Evolutionary conservation across 1,284 basidiomycete species (phyloP), one percentile per base, ranked within the genome.

Genomic region (Apiotrichum sp.): DNA sequence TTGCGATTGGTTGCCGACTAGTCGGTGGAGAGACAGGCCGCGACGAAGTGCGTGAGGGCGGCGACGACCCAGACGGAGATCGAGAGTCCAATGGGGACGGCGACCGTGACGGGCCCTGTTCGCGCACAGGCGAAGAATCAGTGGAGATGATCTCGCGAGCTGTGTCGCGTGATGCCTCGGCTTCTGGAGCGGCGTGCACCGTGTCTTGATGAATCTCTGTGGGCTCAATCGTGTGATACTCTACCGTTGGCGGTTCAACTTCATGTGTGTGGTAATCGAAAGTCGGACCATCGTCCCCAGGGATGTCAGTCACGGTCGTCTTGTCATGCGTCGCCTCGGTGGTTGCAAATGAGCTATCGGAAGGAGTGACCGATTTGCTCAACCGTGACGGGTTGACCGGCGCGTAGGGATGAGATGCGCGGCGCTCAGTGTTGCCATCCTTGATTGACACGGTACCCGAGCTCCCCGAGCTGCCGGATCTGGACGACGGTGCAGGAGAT

Each of bases 281-380:
- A 3, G 48, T 50, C 3, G 48, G 39, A 5, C 48, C 39, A 22
- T 50, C 48, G 6, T 48, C 47, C 3, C n/a, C 13, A 3, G 7
- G 6, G 34, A 10, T 29, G 16, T 10, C 16, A 7, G 35, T 6
- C 14, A 8, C 16, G 8, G 47, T 13, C 2, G 36, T 16, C 14
- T 49, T 49, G 39, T 58, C 44, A 22, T 50, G 16, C 2, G 52
- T 34, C 39, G 47, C 13, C 31, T 57, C 56, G 31, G 59, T 57
- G 6, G 64, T 67, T 1, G 58, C 62, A 46, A 64, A 59, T 13
- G 65, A 63, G 41, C 48, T 58, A 44, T 64, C 61, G 9, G 68
- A 67, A 0, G 75, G 75, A 1, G 75, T 75, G 39, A 75, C 67
- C 22, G 68, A 71, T 58, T 75, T 75, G 63, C 73, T 72, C 2